Base-by-base conservation (phyloP, 805 yeast species). In the Monosporozyma aquatica region DNA sequence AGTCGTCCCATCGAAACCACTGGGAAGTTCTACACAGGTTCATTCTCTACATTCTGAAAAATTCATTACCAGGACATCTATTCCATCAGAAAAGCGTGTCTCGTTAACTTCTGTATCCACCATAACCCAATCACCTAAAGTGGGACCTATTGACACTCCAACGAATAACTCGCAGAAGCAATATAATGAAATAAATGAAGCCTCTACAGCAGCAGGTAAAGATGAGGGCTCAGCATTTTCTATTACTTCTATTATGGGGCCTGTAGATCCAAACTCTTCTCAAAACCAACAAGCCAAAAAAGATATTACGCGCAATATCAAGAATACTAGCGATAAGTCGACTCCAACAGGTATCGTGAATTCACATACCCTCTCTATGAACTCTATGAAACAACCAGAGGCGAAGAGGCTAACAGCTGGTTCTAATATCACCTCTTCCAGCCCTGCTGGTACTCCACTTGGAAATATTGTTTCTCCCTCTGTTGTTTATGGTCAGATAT, bases 401-500 rank as follows among this genome's bases (percentile, higher is more conserved):
- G 23, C 13, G 13, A 32, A 18, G 22, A 32, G 22, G 22, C 22
- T 18, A 10, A 32, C 35, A 32, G 22, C 22, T 32, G 23, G 23
- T 10, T 32, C 35, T 32, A 8, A 32, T 32, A 32, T 32, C 5
- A 23, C 23, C 35, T 32, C 35, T 32, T 18, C 35, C 5, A 32
- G 14, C 18, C 17, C 24, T 18, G 14, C n/a, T 18, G 22, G 22
- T 9, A 32, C 35, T 18, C 23, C 23, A 9, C 23, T 8, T 18
- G 35, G 22, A 8, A 32, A n/a, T 18, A 32, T 32, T 32, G 35
- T 18, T 10, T 3, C 35, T 3, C 23, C 39, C 3, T 23, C 30
- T 6, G 29, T 54, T 14, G 42, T 47, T 3, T 59, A 57, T 43
- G 61, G 60, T 1, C 56, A 55, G 37, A 56, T 59, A 2, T 51